phyloP scores from a whole-genome alignment of 2,329 filamentous ascomycete species.

The Nothomitra cinnamomea region DNA sequence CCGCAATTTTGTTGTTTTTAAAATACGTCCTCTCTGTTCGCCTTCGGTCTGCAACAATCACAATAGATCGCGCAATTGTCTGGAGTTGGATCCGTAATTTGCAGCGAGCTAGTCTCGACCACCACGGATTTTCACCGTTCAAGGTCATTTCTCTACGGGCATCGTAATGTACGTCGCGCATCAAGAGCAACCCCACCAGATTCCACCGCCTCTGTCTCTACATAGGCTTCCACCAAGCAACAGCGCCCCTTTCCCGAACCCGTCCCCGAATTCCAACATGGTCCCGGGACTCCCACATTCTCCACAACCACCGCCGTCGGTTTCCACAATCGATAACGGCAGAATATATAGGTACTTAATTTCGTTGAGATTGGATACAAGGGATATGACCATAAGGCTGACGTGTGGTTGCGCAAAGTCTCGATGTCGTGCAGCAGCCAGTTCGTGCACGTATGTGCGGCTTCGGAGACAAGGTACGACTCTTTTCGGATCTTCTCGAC shows the following conservation, averaged over 20 bases:
- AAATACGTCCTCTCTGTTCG: background rate
- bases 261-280: constrained; percentile 15
- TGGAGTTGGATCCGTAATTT: too few species aligned
- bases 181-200: constrained; percentile 9
- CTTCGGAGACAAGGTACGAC: constrained; percentile 78
- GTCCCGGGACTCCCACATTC: constrained; percentile 14
- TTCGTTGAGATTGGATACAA: background rate
- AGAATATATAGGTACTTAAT: constrained; percentile 6
- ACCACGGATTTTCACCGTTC: background rate
- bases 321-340: constrained; percentile 6
- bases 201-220: constrained; percentile 11
- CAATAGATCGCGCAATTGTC: background rate
- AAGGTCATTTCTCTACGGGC: background rate
- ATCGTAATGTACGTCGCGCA: constrained; percentile 4
- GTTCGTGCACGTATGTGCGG: constrained; percentile 93
- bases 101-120: too few species aligned
- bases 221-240: constrained; percentile 9
- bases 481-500: background rate
- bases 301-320: constrained; percentile 3
- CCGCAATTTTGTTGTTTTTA: background rate
- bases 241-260: constrained; percentile 8
- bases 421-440: constrained; percentile 79
- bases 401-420: constrained; percentile 29
- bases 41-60: background rate
- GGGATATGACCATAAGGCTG: background rate